Percentiles rank a stretch among this genome's conserved stretches.
These are phyloP conservation scores for Jasminum sambac DNA, from an alignment of 257 asterid species.

Conservation along the genomic window DNA sequence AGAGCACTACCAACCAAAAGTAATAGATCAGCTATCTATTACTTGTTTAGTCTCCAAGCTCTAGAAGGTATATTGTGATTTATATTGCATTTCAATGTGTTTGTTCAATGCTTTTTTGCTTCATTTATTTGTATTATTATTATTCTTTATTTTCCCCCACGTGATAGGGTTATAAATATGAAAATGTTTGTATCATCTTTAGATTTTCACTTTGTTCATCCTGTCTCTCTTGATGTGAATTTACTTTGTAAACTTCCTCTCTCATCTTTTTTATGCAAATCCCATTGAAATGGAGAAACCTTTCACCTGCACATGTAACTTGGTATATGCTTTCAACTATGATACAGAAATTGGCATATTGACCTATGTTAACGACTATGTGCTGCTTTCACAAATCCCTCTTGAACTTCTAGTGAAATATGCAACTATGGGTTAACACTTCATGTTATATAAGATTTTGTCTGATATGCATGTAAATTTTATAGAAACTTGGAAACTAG, in stretches of 20 bases:
- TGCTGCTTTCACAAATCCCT: background rate
- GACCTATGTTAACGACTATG: background rate
- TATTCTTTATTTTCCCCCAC: conserved; percentile 15
- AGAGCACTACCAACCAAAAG: conserved; percentile 56
- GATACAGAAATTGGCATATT: background rate
- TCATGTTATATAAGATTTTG: background rate
- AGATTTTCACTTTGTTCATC: conserved; percentile 20
- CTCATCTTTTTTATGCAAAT: background rate
- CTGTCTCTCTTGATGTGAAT: conserved; percentile 32
- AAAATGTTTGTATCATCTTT: conserved; percentile 41
- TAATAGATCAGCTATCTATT: conserved; percentile 26
- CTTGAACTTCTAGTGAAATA: background rate
- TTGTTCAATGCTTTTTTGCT: conserved; percentile 34
- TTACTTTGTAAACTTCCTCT: conserved; percentile 25
- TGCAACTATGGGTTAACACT: background rate
- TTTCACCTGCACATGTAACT: conserved; percentile 4
- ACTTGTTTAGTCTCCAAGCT: conserved; percentile 12
- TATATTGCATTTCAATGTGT: conserved; percentile 36
- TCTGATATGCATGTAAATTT: background rate
- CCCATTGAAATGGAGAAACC: conserved; percentile 6
- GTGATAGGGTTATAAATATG: conserved; percentile 26
- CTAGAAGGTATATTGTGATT: conserved; percentile 42
- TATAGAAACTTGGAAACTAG: background rate
- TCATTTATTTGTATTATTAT: conserved; percentile 24
- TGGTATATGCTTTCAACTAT: conserved; percentile 5